Conservation (phyloP, 148 eudicot species). For the Silene uniflora region DNA sequence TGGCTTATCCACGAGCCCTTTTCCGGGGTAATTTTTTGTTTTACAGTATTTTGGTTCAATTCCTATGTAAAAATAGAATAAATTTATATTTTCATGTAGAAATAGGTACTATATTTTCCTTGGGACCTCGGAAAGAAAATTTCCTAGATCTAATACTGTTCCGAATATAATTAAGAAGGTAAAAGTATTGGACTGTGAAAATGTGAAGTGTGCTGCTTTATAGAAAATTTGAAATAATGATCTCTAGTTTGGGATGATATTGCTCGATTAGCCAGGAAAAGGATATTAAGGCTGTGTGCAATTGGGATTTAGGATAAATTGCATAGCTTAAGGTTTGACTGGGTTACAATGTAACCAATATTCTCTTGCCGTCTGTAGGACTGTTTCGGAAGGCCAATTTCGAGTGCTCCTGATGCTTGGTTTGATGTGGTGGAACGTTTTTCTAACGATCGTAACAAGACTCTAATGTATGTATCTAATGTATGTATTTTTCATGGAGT, state of each 20-base stretch:
- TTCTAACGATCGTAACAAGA: constrained; percentile 90
- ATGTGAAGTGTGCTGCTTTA: not conserved
- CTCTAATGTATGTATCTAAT: constrained; percentile 68
- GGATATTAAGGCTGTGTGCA: not conserved
- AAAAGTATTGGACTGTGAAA: not conserved
- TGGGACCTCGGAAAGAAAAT: no score
- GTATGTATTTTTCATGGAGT: constrained; percentile 37
- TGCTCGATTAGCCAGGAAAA: not conserved
- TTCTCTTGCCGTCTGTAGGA: constrained; percentile 38
- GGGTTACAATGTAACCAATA: not conserved
- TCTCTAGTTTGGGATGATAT: not conserved
- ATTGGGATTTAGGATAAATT: not conserved
- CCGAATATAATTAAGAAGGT: not conserved
- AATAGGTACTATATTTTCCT: no score
- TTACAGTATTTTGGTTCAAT: no score
- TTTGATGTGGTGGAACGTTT: constrained; percentile 92
- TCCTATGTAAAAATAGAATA: no score
- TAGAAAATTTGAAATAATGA: not conserved
- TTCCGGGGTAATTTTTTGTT: no score
- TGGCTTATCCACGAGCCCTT: no score
- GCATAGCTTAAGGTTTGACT: not conserved
- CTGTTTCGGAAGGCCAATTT: constrained; percentile 91
- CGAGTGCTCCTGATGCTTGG: constrained; percentile 99
- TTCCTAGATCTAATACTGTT: no score
- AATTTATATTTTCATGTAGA: no score